Evolutionary conservation across 345 rosid genomes (phyloP).

Genomic region (Mangifera indica): DNA sequence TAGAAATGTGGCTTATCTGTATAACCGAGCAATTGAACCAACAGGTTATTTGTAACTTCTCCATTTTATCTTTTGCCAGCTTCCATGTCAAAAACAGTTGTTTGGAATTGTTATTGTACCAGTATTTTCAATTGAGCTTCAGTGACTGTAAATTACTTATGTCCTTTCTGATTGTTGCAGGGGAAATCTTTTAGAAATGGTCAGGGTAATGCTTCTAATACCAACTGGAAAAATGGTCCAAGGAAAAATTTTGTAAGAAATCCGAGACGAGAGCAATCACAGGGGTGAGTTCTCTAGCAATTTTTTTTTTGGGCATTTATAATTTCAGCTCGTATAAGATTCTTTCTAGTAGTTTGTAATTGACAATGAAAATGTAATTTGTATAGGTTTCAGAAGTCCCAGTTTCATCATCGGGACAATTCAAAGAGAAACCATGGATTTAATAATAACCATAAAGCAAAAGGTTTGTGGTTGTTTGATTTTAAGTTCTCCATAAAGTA

Average conservation of each 20-base stretch:
- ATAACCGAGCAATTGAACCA: too few relatives aligned
- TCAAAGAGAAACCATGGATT: conserved; percentile 49
- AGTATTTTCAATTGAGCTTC: neutral
- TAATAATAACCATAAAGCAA: conserved; percentile 38
- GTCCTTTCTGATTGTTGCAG: conserved; percentile 31
- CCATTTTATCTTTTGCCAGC: neutral
- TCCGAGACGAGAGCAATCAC: conserved; percentile 32
- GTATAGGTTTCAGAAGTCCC: conserved; percentile 56
- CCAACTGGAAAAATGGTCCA: conserved; percentile 38
- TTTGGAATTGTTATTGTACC: neutral
- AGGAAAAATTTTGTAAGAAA: conserved; percentile 37
- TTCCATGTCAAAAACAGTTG: neutral
- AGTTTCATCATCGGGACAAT: conserved; percentile 38
- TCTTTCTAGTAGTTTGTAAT: conserved; percentile 16
- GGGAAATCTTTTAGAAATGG: conserved; percentile 35
- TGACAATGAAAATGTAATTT: conserved; percentile 19
- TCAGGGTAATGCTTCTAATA: conserved; percentile 20
- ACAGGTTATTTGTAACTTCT: neutral
- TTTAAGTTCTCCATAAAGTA: neutral
- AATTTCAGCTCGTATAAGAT: neutral
- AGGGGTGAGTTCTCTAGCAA: conserved; percentile 39
- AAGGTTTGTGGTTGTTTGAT: conserved; percentile 41
- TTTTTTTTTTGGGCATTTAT: conserved; percentile 16
- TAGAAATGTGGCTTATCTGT: neutral
- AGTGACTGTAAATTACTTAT: neutral